Conservation (phyloP, 2,329 filamentous ascomycete species). For the Calonectria leucothoes region DNA sequence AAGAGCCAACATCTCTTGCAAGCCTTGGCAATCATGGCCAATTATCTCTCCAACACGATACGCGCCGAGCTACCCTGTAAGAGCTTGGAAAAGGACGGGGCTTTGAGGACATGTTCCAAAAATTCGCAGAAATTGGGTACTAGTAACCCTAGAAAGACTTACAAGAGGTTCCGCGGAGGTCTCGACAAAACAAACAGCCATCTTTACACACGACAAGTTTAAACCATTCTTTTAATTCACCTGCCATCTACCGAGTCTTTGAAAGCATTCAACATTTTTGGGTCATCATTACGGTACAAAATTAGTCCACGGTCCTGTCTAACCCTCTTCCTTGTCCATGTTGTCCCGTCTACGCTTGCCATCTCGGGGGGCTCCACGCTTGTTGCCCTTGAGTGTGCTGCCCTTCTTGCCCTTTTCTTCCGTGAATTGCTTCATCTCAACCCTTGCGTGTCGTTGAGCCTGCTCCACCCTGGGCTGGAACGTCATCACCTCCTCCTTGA, state of each 20-base stretch:
- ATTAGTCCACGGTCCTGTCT: conserved; percentile 27
- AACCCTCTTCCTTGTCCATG: conserved; percentile 84
- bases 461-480: conserved; percentile 83
- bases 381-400: conserved; percentile 50
- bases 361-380: conserved; percentile 56
- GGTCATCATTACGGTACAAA: conserved; percentile 5
- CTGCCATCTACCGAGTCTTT: background rate
- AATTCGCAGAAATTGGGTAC: too few species aligned
- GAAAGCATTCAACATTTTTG: background rate
- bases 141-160: too few species aligned
- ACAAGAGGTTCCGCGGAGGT: too few species aligned
- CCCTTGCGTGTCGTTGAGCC: conserved; percentile 82
- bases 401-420: conserved; percentile 74
- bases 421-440: conserved; percentile 83
- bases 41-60: too few species aligned
- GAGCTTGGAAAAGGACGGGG: too few species aligned
- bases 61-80: too few species aligned
- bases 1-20: too few species aligned
- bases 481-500: conserved; percentile 88
- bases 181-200: too few species aligned
- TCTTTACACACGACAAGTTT: background rate
- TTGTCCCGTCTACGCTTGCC: conserved; percentile 62
- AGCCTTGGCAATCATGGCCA: too few species aligned
- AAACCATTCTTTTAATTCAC: background rate
- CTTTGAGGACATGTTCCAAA: too few species aligned